Evolutionary conservation across 2,329 filamentous ascomycete genomes (phyloP).

Genomic region (Diaporthe sp.): DNA sequence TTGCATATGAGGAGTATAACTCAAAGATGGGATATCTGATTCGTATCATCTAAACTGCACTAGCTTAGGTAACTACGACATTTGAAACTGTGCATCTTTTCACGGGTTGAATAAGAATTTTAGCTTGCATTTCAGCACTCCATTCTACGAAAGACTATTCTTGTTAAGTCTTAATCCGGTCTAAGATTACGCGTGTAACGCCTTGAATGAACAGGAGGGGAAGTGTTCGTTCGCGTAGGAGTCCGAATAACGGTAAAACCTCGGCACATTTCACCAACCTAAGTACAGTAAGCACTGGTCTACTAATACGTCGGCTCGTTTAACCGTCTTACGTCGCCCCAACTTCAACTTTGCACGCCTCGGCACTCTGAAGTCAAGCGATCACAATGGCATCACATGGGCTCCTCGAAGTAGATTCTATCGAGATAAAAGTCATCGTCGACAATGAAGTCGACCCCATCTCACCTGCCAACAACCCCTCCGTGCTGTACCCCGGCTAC

Average conservation of each 20-base stretch:
- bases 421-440: slow-evolving; percentile 64
- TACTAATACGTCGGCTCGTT: neutral
- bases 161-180: too few species aligned
- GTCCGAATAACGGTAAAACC: neutral
- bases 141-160: too few species aligned
- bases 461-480: slow-evolving; percentile 59
- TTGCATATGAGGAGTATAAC: neutral
- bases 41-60: neutral
- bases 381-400: slow-evolving; percentile 30
- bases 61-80: too few species aligned
- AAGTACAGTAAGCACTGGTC: neutral
- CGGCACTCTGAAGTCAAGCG: too few species aligned
- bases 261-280: neutral
- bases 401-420: slow-evolving; percentile 47
- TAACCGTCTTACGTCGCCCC: neutral
- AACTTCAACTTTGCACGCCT: neutral
- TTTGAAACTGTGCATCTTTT: too few species aligned
- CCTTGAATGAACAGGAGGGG: too few species aligned
- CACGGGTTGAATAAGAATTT: too few species aligned
- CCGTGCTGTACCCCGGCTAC: slow-evolving; percentile 57
- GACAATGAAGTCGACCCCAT: slow-evolving; percentile 69
- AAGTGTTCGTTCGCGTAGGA: too few species aligned
- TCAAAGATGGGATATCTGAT: neutral
- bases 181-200: too few species aligned
- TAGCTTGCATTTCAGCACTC: too few species aligned